Conservation (phyloP, 2,329 filamentous ascomycete genomes). For the Penicillium sp. region DNA sequence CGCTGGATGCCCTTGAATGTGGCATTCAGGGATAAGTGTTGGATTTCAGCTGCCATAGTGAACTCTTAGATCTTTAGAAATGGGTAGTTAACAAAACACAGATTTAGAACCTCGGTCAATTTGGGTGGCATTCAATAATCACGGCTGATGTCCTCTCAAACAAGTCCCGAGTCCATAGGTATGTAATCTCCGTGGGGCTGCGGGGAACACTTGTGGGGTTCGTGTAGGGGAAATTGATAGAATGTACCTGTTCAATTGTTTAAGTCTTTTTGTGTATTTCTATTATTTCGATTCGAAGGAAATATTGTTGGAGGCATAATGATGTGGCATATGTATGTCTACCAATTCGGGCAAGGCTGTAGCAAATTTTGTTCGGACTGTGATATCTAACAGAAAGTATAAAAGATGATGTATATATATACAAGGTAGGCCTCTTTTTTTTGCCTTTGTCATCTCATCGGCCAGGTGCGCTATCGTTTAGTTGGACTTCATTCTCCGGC, state of each 20-base stretch:
- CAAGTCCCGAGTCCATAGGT: conserved; percentile 16
- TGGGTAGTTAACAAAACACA: neutral
- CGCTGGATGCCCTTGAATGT: conserved; percentile 26
- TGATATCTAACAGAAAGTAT: neutral
- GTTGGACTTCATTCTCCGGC: neutral
- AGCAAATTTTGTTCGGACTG: neutral
- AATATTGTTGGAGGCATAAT: too few relatives aligned
- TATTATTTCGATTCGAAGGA: too few relatives aligned
- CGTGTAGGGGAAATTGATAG: neutral
- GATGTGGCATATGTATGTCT: neutral
- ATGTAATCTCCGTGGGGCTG: neutral
- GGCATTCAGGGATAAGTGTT: conserved; percentile 26
- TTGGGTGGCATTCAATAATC: neutral
- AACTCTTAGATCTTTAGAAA: neutral
- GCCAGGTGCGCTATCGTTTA: neutral
- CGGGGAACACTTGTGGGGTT: neutral
- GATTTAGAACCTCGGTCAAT: neutral
- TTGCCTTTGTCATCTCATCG: neutral
- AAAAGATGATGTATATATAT: neutral
- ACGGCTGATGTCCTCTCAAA: conserved; percentile 12
- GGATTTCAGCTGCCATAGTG: conserved; percentile 23
- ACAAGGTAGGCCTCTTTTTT: neutral
- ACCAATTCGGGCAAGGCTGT: neutral
- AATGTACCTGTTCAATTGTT: neutral
- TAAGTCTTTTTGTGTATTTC: too few relatives aligned